These are phyloP conservation scores for Galerina sulciceps DNA, from an alignment of 768 basidiomycete species.

Conservation along the genomic window DNA sequence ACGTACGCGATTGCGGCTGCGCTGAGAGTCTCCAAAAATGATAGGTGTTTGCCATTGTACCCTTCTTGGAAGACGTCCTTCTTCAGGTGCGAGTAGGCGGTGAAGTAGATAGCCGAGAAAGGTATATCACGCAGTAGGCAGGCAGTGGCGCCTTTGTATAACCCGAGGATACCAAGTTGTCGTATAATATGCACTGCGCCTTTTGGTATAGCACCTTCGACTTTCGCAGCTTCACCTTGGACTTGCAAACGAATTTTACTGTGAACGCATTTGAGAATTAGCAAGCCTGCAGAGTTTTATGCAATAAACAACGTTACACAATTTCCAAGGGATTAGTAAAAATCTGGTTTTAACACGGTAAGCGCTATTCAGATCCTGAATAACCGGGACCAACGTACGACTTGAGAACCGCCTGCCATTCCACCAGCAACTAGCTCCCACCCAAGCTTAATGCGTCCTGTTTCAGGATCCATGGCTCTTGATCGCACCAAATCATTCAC, in stretches of 20 bases:
- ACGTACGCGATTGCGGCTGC: constrained; percentile 84
- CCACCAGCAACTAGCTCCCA: constrained; percentile 96
- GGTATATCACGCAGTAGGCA: constrained; percentile 96
- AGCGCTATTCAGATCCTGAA: background rate
- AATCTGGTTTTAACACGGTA: constrained; percentile 51
- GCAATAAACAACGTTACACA: constrained; percentile 60
- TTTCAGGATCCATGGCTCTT: constrained; percentile 90
- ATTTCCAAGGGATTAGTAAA: constrained; percentile 98
- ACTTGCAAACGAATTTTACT: constrained; percentile 94
- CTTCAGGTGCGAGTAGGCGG: constrained; percentile 88
- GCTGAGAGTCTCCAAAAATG: constrained; percentile 86
- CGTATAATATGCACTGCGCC: constrained; percentile 93
- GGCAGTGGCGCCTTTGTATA: constrained; percentile 92
- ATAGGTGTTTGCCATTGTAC: constrained; percentile 90
- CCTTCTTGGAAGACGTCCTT: constrained; percentile 96
- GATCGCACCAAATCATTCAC: constrained; percentile 91
- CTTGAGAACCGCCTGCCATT: constrained; percentile 95
- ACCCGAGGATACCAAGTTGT: constrained; percentile 88
- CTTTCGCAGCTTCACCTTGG: constrained; percentile 93
- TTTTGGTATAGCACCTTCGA: constrained; percentile 77
- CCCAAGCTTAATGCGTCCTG: constrained; percentile 87
- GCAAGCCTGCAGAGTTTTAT: constrained; percentile 2
- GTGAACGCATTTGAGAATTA: constrained; percentile 12
- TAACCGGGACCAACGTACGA: constrained; percentile 59
- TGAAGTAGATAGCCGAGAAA: constrained; percentile 94